Evolutionary conservation across 257 asterid genomes (phyloP).

Genomic region (Lavandula angustifolia): DNA sequence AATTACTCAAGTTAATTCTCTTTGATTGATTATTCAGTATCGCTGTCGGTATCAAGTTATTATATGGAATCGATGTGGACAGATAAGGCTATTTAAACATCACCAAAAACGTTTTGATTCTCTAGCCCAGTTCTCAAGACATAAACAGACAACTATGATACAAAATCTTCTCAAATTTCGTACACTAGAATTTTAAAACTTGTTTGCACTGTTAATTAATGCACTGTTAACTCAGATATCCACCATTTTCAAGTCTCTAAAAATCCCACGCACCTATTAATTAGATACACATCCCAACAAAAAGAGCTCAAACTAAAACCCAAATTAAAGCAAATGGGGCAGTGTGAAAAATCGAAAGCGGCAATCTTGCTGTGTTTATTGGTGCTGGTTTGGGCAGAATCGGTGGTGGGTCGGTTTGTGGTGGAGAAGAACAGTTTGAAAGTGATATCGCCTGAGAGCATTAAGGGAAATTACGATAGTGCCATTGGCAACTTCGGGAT

Average conservation of each 20-base stretch:
- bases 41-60: not conserved
- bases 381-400: constrained; percentile 44
- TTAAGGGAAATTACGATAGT: constrained; percentile 75
- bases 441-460: constrained; percentile 75
- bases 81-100: not conserved
- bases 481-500: constrained; percentile 96
- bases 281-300: not conserved
- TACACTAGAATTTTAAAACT: not conserved
- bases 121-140: constrained; percentile 13
- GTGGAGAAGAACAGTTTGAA: constrained; percentile 94
- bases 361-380: constrained; percentile 52
- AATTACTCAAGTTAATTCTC: too few species aligned
- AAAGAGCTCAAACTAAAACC: constrained; percentile 22
- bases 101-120: constrained; percentile 23
- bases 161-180: constrained; percentile 5
- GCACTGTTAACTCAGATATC: constrained; percentile 10
- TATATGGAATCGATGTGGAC: not conserved
- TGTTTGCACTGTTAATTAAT: not conserved
- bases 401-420: constrained; percentile 67
- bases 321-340: constrained; percentile 51
- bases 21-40: not conserved
- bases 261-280: constrained; percentile 19
- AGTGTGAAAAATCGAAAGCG: constrained; percentile 37
- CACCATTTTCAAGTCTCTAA: constrained; percentile 27
- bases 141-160: constrained; percentile 18